Base-by-base conservation (phyloP, 176 grass and related monocot species). In the Aegilops longissima region DNA sequence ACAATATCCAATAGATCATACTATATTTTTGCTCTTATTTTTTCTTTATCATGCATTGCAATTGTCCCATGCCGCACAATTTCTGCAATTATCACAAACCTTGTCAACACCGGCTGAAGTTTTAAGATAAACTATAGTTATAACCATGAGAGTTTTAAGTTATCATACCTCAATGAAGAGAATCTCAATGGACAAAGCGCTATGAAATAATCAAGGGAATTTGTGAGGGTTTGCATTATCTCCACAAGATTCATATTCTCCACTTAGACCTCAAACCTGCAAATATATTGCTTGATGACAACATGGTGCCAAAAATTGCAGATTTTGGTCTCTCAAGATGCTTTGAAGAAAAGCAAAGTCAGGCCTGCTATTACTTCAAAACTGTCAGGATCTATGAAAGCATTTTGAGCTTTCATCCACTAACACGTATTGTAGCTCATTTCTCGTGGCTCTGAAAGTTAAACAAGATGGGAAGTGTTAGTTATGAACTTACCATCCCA, bases 231-330 rank as follows among this genome's bases (percentile, higher is more conserved):
- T 76, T 76, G 51, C 73, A 76, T 33, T 76, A 76, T 76, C 73
- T 76, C 3, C 73, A 76, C 73, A 7, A 52, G 73, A 31, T 54
- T 20, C 73, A 54, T 9, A 76, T 76, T 33, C 45, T 54, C 30
- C 25, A 54, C 45, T 54, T 54, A 20, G 73, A 76, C 51, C 73
- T 76, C 47, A 76, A 76, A 76, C 45, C 73, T 76, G 45, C 73
- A 52, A 76, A 76, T 76, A 76, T 76, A 76, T 47, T 76, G 45
- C 73, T 76, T 54, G 45, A 76, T 33, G 73, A 76, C 73, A 76
- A 76, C 73, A 76, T 76, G 73, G 73, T 76, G 73, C 73, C 73
- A 76, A 76, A 76, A 76, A 76, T 76, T 76, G 45, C 73, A 76
- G 73, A 76, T 54, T 76, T 76, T 76, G 73, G 73, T 76, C 73